Conservation (phyloP, 768 basidiomycete species). For the Rhodotorula diobovata region DNA sequence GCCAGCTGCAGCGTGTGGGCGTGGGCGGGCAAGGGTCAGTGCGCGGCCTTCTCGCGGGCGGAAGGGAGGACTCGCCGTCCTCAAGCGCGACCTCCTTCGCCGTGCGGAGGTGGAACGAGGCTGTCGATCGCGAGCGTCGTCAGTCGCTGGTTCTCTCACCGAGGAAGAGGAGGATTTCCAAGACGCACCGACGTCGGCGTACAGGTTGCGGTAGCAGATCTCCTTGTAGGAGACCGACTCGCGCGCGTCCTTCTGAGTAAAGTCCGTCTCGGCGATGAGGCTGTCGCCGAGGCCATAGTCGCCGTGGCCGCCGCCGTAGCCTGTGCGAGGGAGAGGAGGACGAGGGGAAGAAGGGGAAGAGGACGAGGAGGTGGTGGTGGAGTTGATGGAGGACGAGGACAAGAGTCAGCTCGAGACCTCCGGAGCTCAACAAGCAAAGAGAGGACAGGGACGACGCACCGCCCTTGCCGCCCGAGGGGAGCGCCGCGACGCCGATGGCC, state of each 20-base stretch:
- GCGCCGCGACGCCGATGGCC: neutral
- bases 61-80: neutral
- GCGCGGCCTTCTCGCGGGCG: neutral
- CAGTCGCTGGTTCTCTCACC: neutral
- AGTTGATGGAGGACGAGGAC: too few species aligned
- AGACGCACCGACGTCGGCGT: conserved; percentile 3
- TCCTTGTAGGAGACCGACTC: neutral
- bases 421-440: neutral
- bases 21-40: neutral
- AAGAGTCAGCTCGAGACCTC: neutral
- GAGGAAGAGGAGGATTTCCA: neutral
- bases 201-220: conserved; percentile 8
- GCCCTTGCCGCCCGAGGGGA: neutral
- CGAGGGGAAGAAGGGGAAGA: too few species aligned
- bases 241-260: neutral
- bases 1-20: neutral
- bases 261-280: neutral
- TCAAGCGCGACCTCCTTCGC: neutral
- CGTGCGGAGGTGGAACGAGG: neutral
- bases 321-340: neutral
- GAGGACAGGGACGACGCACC: neutral
- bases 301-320: neutral
- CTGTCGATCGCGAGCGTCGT: neutral
- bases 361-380: too few species aligned
- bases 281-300: neutral